Percentiles rank a stretch among this genome's conserved stretches.
These are phyloP conservation scores for Rosa multiflora DNA, from an alignment of 306 rosid species.

Conservation along the genomic window DNA sequence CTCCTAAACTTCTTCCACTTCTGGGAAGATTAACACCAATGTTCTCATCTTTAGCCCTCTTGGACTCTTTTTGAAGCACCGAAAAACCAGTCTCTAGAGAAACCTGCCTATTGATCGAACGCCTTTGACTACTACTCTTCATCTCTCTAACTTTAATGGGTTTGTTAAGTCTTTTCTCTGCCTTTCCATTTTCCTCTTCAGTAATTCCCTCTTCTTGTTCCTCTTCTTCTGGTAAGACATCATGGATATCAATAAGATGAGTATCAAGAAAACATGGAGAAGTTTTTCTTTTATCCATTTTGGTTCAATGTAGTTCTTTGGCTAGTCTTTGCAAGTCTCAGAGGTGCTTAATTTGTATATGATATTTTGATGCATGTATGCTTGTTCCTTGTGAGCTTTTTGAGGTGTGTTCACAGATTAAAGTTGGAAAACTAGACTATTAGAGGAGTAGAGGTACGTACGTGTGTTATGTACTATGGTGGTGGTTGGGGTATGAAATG, in stretches of 20 bases:
- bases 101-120: slow-evolving; percentile 51
- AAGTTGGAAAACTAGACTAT: slow-evolving; percentile 4
- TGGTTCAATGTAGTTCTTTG: neutral
- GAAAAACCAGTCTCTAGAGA: slow-evolving; percentile 79
- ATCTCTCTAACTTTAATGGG: slow-evolving; percentile 31
- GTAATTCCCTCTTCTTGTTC: slow-evolving; percentile 20
- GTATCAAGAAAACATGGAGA: slow-evolving; percentile 24
- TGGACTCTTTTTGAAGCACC: slow-evolving; percentile 42
- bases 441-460: neutral
- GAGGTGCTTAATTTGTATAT: neutral
- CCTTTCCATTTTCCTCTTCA: slow-evolving; percentile 15
- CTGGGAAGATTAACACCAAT: slow-evolving; percentile 39
- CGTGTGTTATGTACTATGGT: neutral
- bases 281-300: slow-evolving; percentile 41
- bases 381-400: slow-evolving; percentile 1
- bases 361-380: neutral
- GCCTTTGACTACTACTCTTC: slow-evolving; percentile 33
- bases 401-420: slow-evolving; percentile 28
- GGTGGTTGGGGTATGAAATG: slow-evolving; percentile 27
- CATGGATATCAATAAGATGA: slow-evolving; percentile 63
- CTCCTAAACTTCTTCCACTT: slow-evolving; percentile 72
- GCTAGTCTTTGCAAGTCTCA: neutral
- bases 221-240: slow-evolving; percentile 52
- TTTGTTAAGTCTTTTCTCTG: slow-evolving; percentile 36
- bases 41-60: slow-evolving; percentile 45